A percentile compares a stretch with the other conserved stretches of the same genome.
Conservation (phyloP, 345 rosid species). For the Erodium maritimum region DNA sequence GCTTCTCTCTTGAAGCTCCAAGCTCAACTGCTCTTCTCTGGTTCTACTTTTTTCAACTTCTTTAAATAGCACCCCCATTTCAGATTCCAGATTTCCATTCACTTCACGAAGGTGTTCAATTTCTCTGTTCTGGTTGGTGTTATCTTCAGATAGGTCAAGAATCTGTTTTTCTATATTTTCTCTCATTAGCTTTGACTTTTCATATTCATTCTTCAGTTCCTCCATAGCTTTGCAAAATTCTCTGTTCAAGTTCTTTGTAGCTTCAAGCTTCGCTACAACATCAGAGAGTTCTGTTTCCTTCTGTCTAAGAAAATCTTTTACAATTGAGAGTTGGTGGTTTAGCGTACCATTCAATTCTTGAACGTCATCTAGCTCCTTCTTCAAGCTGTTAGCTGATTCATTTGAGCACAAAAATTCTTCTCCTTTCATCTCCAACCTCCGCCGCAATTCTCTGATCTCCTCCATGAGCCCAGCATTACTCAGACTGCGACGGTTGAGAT, state of each 20-base stretch:
- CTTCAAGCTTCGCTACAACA: slow-evolving; percentile 57
- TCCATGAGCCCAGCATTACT: slow-evolving; percentile 30
- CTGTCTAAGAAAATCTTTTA: slow-evolving; percentile 41
- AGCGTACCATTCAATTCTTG: slow-evolving; percentile 45
- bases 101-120: slow-evolving; percentile 35
- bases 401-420: slow-evolving; percentile 29
- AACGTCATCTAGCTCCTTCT: slow-evolving; percentile 39
- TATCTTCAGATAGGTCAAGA: slow-evolving; percentile 27
- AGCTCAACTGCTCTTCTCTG: slow-evolving; percentile 56
- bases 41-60: slow-evolving; percentile 42
- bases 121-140: slow-evolving; percentile 29
- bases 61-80: slow-evolving; percentile 22
- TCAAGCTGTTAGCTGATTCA: slow-evolving; percentile 38
- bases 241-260: slow-evolving; percentile 33
- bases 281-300: slow-evolving; percentile 51
- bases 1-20: slow-evolving; percentile 63
- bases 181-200: slow-evolving; percentile 30
- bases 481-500: slow-evolving; percentile 22
- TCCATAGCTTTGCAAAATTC: slow-evolving; percentile 49
- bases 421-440: slow-evolving; percentile 37
- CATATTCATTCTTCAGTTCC: slow-evolving; percentile 47
- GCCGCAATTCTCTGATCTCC: slow-evolving; percentile 35
- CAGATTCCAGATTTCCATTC: slow-evolving; percentile 42
- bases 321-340: slow-evolving; percentile 35
- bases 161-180: slow-evolving; percentile 33